A percentile compares a stretch with the other conserved stretches of the same genome.
These are phyloP conservation scores for Suhomyces terraborum DNA, from an alignment of 1,139 yeast species.

Conservation along the genomic window DNA sequence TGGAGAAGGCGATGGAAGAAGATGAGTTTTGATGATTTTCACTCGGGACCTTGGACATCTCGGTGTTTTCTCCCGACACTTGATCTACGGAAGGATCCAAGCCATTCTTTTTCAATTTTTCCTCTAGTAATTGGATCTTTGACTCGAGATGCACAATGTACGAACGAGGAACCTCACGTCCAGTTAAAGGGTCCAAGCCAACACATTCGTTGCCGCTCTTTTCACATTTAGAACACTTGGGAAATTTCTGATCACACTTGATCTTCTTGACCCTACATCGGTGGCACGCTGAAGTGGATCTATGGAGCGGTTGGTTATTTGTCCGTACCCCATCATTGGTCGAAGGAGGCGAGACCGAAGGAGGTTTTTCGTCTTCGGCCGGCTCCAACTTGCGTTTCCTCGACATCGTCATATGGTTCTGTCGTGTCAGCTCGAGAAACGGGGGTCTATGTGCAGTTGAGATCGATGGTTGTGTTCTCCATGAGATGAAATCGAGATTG, in stretches of 20 bases:
- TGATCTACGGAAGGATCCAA: constrained; percentile 20
- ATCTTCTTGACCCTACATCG: constrained; percentile 79
- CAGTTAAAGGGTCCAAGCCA: constrained; percentile 85
- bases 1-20: constrained; percentile 61
- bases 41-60: not conserved
- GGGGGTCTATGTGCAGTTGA: not conserved
- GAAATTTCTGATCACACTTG: constrained; percentile 81
- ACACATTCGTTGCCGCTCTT: constrained; percentile 74
- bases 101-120: constrained; percentile 45
- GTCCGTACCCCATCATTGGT: not conserved
- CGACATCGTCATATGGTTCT: constrained; percentile 1
- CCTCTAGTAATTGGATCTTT: constrained; percentile 57
- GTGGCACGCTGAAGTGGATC: constrained; percentile 79
- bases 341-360: not conserved
- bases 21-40: not conserved
- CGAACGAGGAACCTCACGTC: constrained; percentile 80
- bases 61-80: not conserved
- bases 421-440: not conserved
- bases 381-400: constrained; percentile 6
- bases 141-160: constrained; percentile 76
- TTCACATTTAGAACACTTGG: constrained; percentile 71
- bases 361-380: constrained; percentile 2
- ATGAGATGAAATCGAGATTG: too few relatives aligned
- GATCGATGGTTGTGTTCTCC: not conserved
- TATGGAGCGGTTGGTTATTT: constrained; percentile 26